Evolutionary conservation across 75 land plant genomes (phyloP).

Genomic region (Larix kaempferi): DNA sequence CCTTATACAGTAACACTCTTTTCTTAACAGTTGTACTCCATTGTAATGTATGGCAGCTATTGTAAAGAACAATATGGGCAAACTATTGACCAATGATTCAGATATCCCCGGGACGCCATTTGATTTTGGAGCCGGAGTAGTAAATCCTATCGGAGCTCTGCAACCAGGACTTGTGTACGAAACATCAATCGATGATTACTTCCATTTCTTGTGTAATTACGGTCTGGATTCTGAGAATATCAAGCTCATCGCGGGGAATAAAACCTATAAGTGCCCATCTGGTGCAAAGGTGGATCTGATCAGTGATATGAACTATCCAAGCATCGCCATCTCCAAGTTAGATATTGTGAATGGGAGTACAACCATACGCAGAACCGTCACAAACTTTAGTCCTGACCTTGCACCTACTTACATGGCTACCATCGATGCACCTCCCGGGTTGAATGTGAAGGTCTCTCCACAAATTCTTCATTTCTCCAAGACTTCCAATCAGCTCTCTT

Average conservation of each 20-base stretch:
- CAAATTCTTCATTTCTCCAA: conserved; percentile 38
- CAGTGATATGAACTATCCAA: conserved; percentile 65
- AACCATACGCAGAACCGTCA: conserved; percentile 44
- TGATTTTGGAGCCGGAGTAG: conserved; percentile 66
- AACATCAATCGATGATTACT: conserved; percentile 35
- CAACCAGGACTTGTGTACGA: conserved; percentile 76
- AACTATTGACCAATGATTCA: conserved; percentile 28
- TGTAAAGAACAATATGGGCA: conserved; percentile 37
- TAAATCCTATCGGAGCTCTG: conserved; percentile 37
- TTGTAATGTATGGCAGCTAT: conserved; percentile 34
- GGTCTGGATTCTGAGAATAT: conserved; percentile 38
- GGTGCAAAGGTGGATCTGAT: conserved; percentile 26
- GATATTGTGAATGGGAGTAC: conserved; percentile 9
- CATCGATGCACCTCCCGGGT: conserved; percentile 27
- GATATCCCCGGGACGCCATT: conserved; percentile 50
- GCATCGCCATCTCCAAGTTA: conserved; percentile 50
- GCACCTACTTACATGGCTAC: conserved; percentile 39
- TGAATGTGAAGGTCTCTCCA: conserved; percentile 44
- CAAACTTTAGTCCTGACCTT: conserved; percentile 40
- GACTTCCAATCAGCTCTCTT: conserved; percentile 24
- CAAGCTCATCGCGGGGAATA: conserved; percentile 24
- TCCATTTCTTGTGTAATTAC: conserved; percentile 53
- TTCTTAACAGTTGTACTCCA: too few species aligned
- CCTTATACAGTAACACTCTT: too few species aligned
- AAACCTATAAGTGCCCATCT: conserved; percentile 45